phyloP scores from a whole-genome alignment of 2,329 filamentous ascomycete species.

The Hymenoscyphus repandus region DNA sequence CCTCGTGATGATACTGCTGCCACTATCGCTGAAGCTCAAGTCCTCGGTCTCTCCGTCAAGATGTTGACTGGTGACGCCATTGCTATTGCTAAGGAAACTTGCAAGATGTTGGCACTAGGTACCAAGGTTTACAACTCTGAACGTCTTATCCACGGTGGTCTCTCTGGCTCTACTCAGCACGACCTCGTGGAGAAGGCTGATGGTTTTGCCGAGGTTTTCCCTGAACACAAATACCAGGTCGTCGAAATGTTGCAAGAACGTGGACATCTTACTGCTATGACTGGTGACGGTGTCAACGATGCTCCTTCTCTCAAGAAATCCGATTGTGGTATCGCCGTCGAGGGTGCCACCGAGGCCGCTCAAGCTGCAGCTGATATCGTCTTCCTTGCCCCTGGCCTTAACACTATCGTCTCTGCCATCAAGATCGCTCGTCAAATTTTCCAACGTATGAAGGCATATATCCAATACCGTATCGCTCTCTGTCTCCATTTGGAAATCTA shows the following conservation, averaged over 20 bases:
- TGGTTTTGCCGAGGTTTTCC: slow-evolving; percentile 92
- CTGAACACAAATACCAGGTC: slow-evolving; percentile 92
- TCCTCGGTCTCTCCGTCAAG: slow-evolving; percentile 73
- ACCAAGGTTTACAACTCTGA: slow-evolving; percentile 80
- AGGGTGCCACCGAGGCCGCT: slow-evolving; percentile 85
- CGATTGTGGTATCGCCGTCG: slow-evolving; percentile 90
- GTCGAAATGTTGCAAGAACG: slow-evolving; percentile 91
- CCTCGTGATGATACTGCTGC: slow-evolving; percentile 74
- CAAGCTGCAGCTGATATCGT: slow-evolving; percentile 91
- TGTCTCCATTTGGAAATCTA: slow-evolving; percentile 86
- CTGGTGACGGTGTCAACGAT: slow-evolving; percentile 93
- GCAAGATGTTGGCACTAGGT: slow-evolving; percentile 74
- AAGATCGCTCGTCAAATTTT: slow-evolving; percentile 95
- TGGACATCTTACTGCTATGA: slow-evolving; percentile 93
- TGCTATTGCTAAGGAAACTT: slow-evolving; percentile 75
- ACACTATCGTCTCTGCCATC: slow-evolving; percentile 85
- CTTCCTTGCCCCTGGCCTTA: slow-evolving; percentile 85
- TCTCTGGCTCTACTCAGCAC: slow-evolving; percentile 67
- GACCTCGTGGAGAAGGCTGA: slow-evolving; percentile 81
- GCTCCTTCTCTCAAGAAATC: slow-evolving; percentile 90
- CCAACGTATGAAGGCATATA: slow-evolving; percentile 95
- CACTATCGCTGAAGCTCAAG: slow-evolving; percentile 71
- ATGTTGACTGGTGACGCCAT: slow-evolving; percentile 79
- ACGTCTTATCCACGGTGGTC: slow-evolving; percentile 70
- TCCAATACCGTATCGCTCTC: slow-evolving; percentile 90